phyloP scores from a whole-genome alignment of 768 basidiomycete genomes.

The Pulveroboletus sp. region DNA sequence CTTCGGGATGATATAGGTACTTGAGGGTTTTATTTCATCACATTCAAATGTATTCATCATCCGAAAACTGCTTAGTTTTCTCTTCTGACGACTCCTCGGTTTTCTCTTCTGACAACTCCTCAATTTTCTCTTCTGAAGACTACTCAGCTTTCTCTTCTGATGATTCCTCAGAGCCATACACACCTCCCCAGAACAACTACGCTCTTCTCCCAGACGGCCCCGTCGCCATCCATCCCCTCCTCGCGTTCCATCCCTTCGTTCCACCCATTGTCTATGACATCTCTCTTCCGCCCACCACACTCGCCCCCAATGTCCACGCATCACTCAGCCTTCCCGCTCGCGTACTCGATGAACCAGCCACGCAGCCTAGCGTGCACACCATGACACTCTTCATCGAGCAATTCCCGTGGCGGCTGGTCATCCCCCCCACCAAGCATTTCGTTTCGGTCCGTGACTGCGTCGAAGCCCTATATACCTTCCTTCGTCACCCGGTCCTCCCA shows the following conservation, averaged over 20 bases:
- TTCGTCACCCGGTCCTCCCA: conserved; percentile 39
- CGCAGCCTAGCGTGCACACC: conserved; percentile 26
- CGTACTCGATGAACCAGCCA: conserved; percentile 30
- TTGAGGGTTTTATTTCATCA: too few relatives aligned
- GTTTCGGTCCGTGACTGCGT: conserved; percentile 51
- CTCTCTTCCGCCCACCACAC: conserved; percentile 16
- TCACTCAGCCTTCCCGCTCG: conserved; percentile 21
- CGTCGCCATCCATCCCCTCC: conserved; percentile 30
- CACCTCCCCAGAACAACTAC: conserved; percentile 28
- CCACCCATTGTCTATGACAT: conserved; percentile 20
- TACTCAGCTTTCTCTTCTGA: too few relatives aligned
- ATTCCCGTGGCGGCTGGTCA: conserved; percentile 35
- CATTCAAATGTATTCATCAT: too few relatives aligned
- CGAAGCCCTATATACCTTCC: conserved; percentile 39
- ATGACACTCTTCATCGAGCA: conserved; percentile 30
- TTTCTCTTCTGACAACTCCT: too few relatives aligned
- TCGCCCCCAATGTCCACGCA: conserved; percentile 24
- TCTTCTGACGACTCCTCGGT: too few relatives aligned
- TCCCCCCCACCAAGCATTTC: conserved; percentile 27
- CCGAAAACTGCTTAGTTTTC: too few relatives aligned
- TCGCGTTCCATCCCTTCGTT: conserved; percentile 26
- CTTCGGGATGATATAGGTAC: too few relatives aligned
- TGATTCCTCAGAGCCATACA: conserved; percentile 27
- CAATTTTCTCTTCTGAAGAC: too few relatives aligned
- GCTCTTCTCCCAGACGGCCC: conserved; percentile 21